Evolutionary conservation across 495 filamentous ascomycete genomes (phyloP), one percentile per base, ranked within the genome.

Genomic region (Lepidopterella palustris): DNA sequence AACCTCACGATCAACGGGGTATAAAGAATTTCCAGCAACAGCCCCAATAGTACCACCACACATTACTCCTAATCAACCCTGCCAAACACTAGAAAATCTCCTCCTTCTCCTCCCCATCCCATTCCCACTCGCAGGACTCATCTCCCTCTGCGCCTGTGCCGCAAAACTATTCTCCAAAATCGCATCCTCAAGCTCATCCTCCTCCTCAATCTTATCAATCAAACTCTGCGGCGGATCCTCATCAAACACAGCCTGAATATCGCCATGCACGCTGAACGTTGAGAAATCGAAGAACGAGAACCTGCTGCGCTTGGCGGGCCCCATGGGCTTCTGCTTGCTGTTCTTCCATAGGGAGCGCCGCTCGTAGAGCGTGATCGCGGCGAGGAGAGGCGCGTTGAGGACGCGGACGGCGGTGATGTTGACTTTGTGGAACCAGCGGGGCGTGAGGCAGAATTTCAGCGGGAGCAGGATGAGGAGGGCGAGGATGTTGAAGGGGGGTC

Each of bases 351-450:
- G 69, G 32, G 55, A 65, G 15, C 78, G 76, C 42, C 84, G 82
- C 68, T 86, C 85, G 53, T 79, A 76, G 18, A 81, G 47, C 28
- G 78, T 77, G 57, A 89, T 82, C 56, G 81, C 26, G 29, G 87
- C 75, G 0, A 89, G 74, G 4, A 89, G 66, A 0, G 86, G 86
- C 1, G 82, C 74, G 64, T 89, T 89, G 66, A 86, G 73, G 9
- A 79, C 58, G 29, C 85, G 82, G 13, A 88, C 80, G 10, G 76
- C 76, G 50, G 79, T 75, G 48, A 89, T 83, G 65, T 89, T 87
- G 58, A 88, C 81, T 66, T 88, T 89, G 73, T 89, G 86, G 62
- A 88, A 88, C 85, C 85, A 88, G 31, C 86, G 82, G 1, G 84
- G 81, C 0, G 80, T 78, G 50, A 86, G 74, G 9, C 83, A 60